A percentile compares a stretch with the other conserved stretches of the same genome.
phyloP scores from a whole-genome alignment of 768 basidiomycete species.

The Leccinum disarticulatum region DNA sequence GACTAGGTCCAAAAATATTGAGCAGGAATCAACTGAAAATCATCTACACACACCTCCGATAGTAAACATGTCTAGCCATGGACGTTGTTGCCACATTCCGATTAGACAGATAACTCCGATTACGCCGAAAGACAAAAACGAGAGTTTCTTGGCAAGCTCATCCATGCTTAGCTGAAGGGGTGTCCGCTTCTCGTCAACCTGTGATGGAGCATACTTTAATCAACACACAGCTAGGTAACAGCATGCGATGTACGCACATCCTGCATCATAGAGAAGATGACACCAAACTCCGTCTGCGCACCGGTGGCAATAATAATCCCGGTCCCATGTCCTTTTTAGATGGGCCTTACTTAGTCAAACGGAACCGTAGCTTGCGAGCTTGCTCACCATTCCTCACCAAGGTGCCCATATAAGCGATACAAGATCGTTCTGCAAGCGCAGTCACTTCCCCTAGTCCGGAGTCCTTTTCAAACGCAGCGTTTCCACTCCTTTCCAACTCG shows the following conservation, averaged over 20 bases:
- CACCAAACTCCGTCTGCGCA: conserved; percentile 87
- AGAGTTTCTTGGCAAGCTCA: conserved; percentile 90
- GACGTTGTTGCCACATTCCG: conserved; percentile 79
- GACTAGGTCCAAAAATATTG: conserved; percentile 47
- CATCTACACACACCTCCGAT: conserved; percentile 74
- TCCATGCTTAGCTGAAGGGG: conserved; percentile 95
- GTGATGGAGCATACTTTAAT: neutral
- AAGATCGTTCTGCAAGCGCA: conserved; percentile 79
- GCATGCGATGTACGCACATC: conserved; percentile 52
- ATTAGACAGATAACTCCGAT: conserved; percentile 93
- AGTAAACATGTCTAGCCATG: conserved; percentile 98
- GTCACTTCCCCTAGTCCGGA: conserved; percentile 42
- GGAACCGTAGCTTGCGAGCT: neutral
- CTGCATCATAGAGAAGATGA: conserved; percentile 98
- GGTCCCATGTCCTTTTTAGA: conserved; percentile 62
- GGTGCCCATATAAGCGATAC: conserved; percentile 96
- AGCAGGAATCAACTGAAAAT: conserved; percentile 1
- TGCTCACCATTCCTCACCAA: conserved; percentile 80
- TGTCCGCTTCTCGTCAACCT: conserved; percentile 86
- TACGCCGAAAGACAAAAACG: conserved; percentile 86
- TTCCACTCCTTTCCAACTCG: conserved; percentile 36
- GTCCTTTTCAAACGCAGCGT: conserved; percentile 11
- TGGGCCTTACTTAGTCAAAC: conserved; percentile 3
- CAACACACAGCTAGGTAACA: neutral
- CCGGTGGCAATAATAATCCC: conserved; percentile 89